Conservation (phyloP, 352 stramenopile genomes). For the Pythium dissimile region DNA sequence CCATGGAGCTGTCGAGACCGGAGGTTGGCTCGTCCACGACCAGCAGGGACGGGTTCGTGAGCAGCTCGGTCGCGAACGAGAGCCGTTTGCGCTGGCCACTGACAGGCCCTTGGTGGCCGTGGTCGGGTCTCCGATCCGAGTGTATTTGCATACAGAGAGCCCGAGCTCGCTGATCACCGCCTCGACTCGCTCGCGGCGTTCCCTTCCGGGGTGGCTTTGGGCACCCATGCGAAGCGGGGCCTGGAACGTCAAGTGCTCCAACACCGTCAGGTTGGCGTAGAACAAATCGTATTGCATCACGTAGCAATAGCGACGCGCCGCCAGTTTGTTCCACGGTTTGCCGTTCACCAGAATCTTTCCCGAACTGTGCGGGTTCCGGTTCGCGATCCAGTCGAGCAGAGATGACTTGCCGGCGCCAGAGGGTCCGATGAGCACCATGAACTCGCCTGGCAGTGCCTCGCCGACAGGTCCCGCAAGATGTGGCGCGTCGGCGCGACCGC, state of each 20-base stretch:
- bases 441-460: conserved; percentile 29
- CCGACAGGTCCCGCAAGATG: background rate
- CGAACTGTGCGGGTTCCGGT: conserved; percentile 76
- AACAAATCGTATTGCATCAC: conserved; percentile 91
- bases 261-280: conserved; percentile 84
- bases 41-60: conserved; percentile 75
- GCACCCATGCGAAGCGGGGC: conserved; percentile 67
- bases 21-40: conserved; percentile 86
- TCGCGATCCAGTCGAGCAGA: conserved; percentile 91
- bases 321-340: conserved; percentile 32
- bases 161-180: conserved; percentile 37
- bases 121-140: conserved; percentile 40
- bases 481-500: conserved; percentile 4
- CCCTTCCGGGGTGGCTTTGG: background rate
- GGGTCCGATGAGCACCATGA: conserved; percentile 68
- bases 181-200: no score
- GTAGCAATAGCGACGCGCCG: conserved; percentile 43
- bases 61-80: conserved; percentile 67
- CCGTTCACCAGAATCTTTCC: conserved; percentile 67
- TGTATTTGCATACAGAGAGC: conserved; percentile 39
- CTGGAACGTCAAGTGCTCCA: conserved; percentile 86
- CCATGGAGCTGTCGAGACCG: conserved; percentile 56
- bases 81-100: conserved; percentile 49
- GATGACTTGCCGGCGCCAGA: conserved; percentile 90
- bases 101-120: conserved; percentile 65